Base-by-base conservation (phyloP, 768 basidiomycete species). In the Auricularia heimuer region DNA sequence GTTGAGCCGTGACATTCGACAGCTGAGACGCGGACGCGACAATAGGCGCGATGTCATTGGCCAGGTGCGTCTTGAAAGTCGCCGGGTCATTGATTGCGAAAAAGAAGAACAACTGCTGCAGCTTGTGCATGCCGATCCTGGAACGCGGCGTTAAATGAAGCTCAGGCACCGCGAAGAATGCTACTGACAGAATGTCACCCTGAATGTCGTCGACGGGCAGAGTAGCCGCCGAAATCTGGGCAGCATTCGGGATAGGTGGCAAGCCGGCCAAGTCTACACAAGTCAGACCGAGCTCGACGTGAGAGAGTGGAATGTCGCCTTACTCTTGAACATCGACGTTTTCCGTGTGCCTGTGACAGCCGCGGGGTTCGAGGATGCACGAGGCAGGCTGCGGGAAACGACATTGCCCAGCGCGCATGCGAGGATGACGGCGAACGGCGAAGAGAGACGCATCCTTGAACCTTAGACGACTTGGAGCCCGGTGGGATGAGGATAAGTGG, bases 1-100 rank as follows among this genome's bases (percentile, higher is more conserved):
- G 76, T 64, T 82, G 69, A 71, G 58, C 71, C 71, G 16, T n/a
- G 29, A 67, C 65, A 34, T 64, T 63, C 54, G 78, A 65, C 35
- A 80, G 75, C 67, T 81, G 78, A 0, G 75, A 71, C 4, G 79
- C 78, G 3, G 80, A 81, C 63, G 80, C 83, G 70, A 86, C 76
- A 18, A 75, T 70, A 4, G 82, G 78, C 4, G 77, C 69, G 61
- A 85, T 74, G 16, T 75, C 65, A 29, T 61, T 64, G 29, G 84
- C 47, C 16, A 71, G 62, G 14, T 63, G 63, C 34, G 47, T 62
- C 64, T 70, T 71, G 69, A 72, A 72, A 2, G 36, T 12, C 0
- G 44, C 10, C 14, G 68, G 63, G 54, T 69, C 66, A 63, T 67
- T 68, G 66, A 72, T 72, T 29, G 66, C 63, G 69, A 72, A 72